Percentiles rank a stretch among this genome's conserved stretches.
Evolutionary conservation across 306 rosid species (phyloP).

Genomic region (Gleditsia sinensis): DNA sequence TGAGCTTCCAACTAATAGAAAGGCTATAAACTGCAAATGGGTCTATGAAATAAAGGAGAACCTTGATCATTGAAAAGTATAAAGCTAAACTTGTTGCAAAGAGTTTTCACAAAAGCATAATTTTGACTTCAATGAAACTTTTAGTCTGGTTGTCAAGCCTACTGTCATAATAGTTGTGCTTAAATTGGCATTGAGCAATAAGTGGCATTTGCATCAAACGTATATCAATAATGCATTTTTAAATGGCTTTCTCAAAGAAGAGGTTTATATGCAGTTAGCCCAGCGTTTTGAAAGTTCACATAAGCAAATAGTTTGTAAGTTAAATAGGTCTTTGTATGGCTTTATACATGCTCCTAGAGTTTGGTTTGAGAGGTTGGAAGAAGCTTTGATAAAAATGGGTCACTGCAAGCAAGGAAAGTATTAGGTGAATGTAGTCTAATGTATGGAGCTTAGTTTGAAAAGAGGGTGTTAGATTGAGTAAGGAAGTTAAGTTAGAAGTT

Average conservation of each 20-base stretch:
- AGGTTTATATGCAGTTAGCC: background rate
- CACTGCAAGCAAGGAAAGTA: background rate
- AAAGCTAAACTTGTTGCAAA: background rate
- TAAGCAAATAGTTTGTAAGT: background rate
- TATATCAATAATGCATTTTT: background rate
- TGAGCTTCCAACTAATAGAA: background rate
- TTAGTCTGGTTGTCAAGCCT: background rate
- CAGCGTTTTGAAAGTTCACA: background rate
- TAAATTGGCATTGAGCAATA: background rate
- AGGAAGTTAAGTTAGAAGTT: no score
- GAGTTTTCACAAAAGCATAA: background rate
- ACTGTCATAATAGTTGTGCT: background rate
- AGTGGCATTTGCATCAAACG: background rate
- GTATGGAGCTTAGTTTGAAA: no score
- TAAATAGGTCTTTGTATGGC: background rate
- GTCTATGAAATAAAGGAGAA: background rate
- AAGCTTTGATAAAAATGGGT: background rate
- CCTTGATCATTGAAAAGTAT: background rate
- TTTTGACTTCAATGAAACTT: background rate
- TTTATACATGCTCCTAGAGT: background rate
- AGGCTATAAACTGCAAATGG: background rate
- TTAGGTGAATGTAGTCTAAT: no score
- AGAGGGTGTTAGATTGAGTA: no score
- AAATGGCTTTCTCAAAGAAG: background rate
- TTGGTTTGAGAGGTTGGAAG: background rate